Percentiles rank a stretch among this genome's conserved stretches.
These are phyloP conservation scores for Ceratobasidium papillatum DNA, from an alignment of 1,284 basidiomycete species.

Conservation along the genomic window DNA sequence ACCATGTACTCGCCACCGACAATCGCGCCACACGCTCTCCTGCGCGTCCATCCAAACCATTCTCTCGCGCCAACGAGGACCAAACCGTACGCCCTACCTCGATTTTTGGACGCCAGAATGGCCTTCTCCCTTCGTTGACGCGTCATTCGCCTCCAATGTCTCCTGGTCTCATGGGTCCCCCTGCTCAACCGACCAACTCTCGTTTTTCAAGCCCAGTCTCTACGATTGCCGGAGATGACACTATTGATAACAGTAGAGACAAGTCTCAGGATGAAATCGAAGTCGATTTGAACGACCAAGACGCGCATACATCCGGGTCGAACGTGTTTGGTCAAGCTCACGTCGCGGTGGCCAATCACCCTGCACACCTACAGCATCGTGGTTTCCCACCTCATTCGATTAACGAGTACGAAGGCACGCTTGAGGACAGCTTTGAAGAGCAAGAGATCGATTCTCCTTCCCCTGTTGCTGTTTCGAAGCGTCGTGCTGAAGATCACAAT, in stretches of 20 bases:
- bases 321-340: background rate
- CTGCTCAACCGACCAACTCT: background rate
- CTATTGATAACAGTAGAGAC: background rate
- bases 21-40: slow-evolving; percentile 4
- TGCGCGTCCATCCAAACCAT: background rate
- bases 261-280: background rate
- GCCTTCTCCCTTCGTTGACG: background rate
- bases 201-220: slow-evolving; percentile 17
- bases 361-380: background rate
- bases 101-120: slow-evolving; percentile 13
- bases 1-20: background rate
- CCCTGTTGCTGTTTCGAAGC: background rate
- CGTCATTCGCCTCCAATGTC: slow-evolving; percentile 4
- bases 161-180: background rate
- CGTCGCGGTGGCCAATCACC: background rate
- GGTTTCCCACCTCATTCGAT: background rate
- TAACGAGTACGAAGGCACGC: background rate
- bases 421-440: slow-evolving; percentile 3
- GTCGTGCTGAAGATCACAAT: slow-evolving; percentile 11
- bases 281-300: background rate
- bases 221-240: background rate
- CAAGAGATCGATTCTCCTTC: slow-evolving; percentile 1
- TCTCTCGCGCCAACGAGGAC: background rate
- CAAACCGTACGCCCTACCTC: background rate
- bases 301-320: slow-evolving; percentile 22